Conservation (phyloP, 2,329 filamentous ascomycete species). For the Colletotrichum endophyticum region DNA sequence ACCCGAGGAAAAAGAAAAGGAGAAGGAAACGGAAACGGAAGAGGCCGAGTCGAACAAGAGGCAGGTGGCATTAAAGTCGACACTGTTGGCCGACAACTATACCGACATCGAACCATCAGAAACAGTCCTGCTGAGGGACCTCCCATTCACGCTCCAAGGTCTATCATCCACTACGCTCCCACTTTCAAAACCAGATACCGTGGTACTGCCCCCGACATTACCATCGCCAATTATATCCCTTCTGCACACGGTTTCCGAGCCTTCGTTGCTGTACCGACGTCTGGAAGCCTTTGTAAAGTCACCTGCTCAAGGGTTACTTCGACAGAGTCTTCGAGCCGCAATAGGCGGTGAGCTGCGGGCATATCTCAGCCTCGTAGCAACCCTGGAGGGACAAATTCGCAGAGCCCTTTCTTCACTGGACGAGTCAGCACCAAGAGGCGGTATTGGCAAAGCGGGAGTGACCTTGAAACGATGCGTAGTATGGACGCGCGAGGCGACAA, state of each 20-base stretch:
- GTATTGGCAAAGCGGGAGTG: slow-evolving; percentile 85
- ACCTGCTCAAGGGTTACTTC: slow-evolving; percentile 82
- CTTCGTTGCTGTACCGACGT: slow-evolving; percentile 86
- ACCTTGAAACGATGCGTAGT: slow-evolving; percentile 95
- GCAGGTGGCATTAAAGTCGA: slow-evolving; percentile 62
- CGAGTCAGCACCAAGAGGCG: slow-evolving; percentile 67
- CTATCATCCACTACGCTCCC: slow-evolving; percentile 84
- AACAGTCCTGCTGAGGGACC: slow-evolving; percentile 72
- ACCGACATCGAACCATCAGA: slow-evolving; percentile 66
- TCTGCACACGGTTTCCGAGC: slow-evolving; percentile 88
- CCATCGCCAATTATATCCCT: slow-evolving; percentile 86
- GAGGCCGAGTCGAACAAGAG: slow-evolving; percentile 39
- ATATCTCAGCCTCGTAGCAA: slow-evolving; percentile 89
- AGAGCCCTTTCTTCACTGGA: slow-evolving; percentile 79
- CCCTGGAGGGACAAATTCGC: slow-evolving; percentile 89
- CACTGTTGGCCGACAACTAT: slow-evolving; percentile 61
- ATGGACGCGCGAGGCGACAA: slow-evolving; percentile 96
- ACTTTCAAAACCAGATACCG: slow-evolving; percentile 71
- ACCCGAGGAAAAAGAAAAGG: slow-evolving; percentile 27
- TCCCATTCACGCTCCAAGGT: slow-evolving; percentile 93
- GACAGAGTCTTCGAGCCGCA: slow-evolving; percentile 88
- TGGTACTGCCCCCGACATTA: slow-evolving; percentile 80
- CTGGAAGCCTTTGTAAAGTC: slow-evolving; percentile 84
- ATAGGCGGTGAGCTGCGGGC: slow-evolving; percentile 84
- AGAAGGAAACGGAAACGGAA: slow-evolving; percentile 30